Base-by-base conservation (phyloP, 805 yeast species). In the Pichia cephalocereana region DNA sequence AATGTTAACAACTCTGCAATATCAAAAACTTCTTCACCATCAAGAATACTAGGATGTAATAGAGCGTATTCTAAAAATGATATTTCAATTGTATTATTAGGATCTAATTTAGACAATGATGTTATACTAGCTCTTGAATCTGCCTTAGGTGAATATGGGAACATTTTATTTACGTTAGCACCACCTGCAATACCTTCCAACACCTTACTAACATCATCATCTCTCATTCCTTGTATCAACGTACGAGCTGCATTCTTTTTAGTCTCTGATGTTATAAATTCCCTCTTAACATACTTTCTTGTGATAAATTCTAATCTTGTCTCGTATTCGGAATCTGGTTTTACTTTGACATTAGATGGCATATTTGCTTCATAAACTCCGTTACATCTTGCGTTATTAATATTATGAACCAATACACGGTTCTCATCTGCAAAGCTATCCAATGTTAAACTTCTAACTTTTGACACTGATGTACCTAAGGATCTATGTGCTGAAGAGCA, bases 401-500 rank as follows among this genome's bases (percentile, higher is more conserved):
- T 67, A 47, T 66, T 66, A 6, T 63, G 59, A 28, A 90, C 68
- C 17, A 88, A 68, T 12, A 75, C 71, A 15, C 75, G 67, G 6
- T 77, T 60, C 55, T 89, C 96, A 14, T 70, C 70, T 3, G 79
- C 76, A 56, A 82, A 74, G 19, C 76, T 75, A 61, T 90, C 97
- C 41, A 86, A 68, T n/a, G 78, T 82, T 46, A 90, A 68, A 0
- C 96, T 86, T 53, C 86, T 72, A 5, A 90, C 78, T 60, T 84
- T 87, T 8, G 93, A 77, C 6, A 88, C 73, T 54, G 84, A 89
- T 0, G 95, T 74, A 0, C 97, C 96, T 60, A 91, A 64, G 19
- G 87, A 81, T 47, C 96, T 71, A 63, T 90, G 97, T n/a, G 82
- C 80, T 0, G 95, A 89, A 0, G 96, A 81, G 58, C 98, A 90